Evolutionary conservation across 768 basidiomycete species (phyloP).

Genomic region (Tulasnella sp.): DNA sequence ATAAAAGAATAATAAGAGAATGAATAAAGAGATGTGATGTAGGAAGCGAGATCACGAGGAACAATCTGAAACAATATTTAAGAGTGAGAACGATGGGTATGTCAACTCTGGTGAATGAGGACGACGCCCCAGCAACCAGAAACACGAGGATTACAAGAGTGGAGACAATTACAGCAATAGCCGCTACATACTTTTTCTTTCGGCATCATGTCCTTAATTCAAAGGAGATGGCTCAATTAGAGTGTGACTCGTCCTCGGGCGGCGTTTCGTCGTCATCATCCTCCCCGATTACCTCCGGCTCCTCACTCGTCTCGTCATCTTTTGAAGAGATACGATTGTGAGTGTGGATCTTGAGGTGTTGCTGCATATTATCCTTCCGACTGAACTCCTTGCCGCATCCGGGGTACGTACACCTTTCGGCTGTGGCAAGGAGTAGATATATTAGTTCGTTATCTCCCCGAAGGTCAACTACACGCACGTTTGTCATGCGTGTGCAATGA

Average conservation of each 20-base stretch:
- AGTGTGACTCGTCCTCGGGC: constrained; percentile 1
- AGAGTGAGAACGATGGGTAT: too few relatives aligned
- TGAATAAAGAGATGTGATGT: too few relatives aligned
- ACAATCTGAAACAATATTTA: too few relatives aligned
- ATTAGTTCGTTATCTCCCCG: constrained; percentile 5
- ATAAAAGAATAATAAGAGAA: too few relatives aligned
- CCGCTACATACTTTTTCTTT: too few relatives aligned
- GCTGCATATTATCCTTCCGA: constrained; percentile 67
- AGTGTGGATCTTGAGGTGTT: constrained; percentile 60
- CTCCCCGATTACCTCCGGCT: not conserved
- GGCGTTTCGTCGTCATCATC: not conserved
- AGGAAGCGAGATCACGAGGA: too few relatives aligned
- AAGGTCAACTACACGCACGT: constrained; percentile 42
- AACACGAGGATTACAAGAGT: too few relatives aligned
- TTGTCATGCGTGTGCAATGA: constrained; percentile 89
- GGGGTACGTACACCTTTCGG: constrained; percentile 58
- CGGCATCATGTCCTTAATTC: too few relatives aligned
- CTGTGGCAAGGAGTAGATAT: constrained; percentile 28
- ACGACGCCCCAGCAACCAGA: too few relatives aligned
- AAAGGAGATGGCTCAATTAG: too few relatives aligned
- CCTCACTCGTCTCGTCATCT: not conserved
- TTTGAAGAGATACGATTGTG: not conserved
- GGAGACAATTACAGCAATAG: too few relatives aligned
- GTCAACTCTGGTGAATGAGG: too few relatives aligned
- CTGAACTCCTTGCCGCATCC: constrained; percentile 65